These are phyloP conservation scores for Sporothrix dimorphospora DNA, from an alignment of 2,329 filamentous ascomycete species.

Conservation along the genomic window DNA sequence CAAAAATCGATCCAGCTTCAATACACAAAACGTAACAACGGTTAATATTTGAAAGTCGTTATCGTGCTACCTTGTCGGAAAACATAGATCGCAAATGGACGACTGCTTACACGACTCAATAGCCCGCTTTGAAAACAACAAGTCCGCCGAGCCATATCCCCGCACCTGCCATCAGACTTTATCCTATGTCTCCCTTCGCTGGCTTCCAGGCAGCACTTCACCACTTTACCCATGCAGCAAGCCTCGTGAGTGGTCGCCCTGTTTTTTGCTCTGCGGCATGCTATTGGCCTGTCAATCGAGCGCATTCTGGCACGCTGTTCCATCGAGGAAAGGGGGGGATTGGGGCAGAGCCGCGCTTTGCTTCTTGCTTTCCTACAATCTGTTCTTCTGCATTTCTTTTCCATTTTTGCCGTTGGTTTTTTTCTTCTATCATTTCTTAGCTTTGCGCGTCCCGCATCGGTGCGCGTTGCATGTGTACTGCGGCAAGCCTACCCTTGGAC, in stretches of 20 bases:
- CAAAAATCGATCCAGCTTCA: background rate
- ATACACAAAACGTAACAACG: background rate
- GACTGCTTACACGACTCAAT: background rate
- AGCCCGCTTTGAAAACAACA: no score
- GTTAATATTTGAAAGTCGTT: no score
- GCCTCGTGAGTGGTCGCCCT: conserved; percentile 23
- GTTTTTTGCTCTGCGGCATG: conserved; percentile 26
- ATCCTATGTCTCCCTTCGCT: background rate
- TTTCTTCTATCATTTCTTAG: background rate
- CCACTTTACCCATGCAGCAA: background rate
- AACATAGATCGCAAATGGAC: background rate
- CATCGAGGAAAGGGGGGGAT: background rate
- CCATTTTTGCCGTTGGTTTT: background rate
- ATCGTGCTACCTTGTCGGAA: background rate
- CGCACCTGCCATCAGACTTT: background rate
- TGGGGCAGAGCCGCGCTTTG: conserved; percentile 1
- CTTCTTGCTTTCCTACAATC: background rate
- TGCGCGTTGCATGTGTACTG: background rate
- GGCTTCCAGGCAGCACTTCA: background rate
- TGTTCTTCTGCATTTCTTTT: background rate
- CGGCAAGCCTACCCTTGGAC: background rate
- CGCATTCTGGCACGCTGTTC: background rate
- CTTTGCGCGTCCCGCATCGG: background rate
- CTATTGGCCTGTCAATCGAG: conserved; percentile 6
- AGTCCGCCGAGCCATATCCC: background rate